These are phyloP conservation scores for Phaseolus coccineus DNA, from an alignment of 331 rosid genomes.

Conservation along the genomic window DNA sequence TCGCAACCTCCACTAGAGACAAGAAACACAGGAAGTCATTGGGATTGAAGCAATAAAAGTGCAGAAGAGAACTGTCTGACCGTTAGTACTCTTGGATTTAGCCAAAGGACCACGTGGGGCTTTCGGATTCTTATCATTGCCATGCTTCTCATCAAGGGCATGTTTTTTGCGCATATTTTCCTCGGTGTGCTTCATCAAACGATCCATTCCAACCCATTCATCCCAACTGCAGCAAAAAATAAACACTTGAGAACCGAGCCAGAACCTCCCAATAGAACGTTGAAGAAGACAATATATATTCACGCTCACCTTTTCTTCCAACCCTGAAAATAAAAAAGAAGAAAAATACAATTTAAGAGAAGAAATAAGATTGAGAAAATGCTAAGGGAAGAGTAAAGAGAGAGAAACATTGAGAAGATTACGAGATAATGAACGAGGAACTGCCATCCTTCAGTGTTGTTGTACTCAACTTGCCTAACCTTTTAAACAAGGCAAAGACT, in stretches of 20 bases:
- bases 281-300: slow-evolving; percentile 17
- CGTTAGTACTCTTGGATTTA: slow-evolving; percentile 56
- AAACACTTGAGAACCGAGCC: slow-evolving; percentile 26
- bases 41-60: neutral
- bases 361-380: neutral
- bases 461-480: slow-evolving; percentile 60
- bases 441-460: slow-evolving; percentile 50
- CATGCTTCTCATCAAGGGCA: slow-evolving; percentile 45
- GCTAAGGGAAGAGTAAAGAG: no score
- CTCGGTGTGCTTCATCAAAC: slow-evolving; percentile 67
- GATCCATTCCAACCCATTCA: slow-evolving; percentile 79
- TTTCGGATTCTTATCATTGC: slow-evolving; percentile 57
- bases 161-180: slow-evolving; percentile 62
- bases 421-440: slow-evolving; percentile 76
- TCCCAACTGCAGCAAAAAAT: slow-evolving; percentile 74
- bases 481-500: slow-evolving; percentile 42
- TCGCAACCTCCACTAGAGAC: slow-evolving; percentile 16
- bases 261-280: neutral
- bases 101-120: slow-evolving; percentile 44
- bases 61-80: slow-evolving; percentile 50
- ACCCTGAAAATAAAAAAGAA: slow-evolving; percentile 58
- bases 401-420: slow-evolving; percentile 32
- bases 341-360: neutral
- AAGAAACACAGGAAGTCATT: neutral
- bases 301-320: slow-evolving; percentile 79